Base-by-base conservation (phyloP, 352 stramenopile species). In the Globisporangium takayamanum region DNA sequence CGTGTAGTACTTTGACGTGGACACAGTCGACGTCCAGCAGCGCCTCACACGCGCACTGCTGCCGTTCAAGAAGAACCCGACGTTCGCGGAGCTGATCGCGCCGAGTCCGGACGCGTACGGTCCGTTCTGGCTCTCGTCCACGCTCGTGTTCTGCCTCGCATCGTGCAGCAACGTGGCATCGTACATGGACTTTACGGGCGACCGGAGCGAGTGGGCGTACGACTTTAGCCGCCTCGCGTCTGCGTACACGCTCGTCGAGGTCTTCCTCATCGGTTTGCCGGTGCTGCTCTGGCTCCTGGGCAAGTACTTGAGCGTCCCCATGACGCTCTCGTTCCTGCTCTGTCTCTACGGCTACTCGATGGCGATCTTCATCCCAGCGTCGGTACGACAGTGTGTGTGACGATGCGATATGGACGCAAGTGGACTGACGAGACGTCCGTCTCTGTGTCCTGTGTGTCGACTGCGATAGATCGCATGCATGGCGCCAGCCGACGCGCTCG, bases 261-360 rank as follows among this genome's bases (percentile, higher is more conserved):
- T 81, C 30, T 94, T 91, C 36, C 67, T 92, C 22, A 39, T 94
- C 10, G 83, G 78, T 2, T 55, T 94, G 18, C 85, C 85, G 20
- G 67, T 89, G 44, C 50, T 92, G 6, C 71, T 93, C n/a, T 94
- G 85, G 85, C 57, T 87, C 14, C 68, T 84, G 37, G 81, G 81
- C 44, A 92, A 92, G 60, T 94, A 94, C 57, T 72, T 88, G 28
- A 70, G 78, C 57, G 64, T 92, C 33, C 80, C 83, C 7, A 78
- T 94, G 73, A 68, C 78, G 51, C 65, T 94, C 44, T 87, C 85
- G 55, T 93, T 88, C 64, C 74, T 94, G 18, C 62, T 94, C 22
- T 94, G 85, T 66, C 68, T 93, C 5, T 94, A 94, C 50, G 85
- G 85, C 14, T 95, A 95, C 68, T 93, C 83, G 20, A 84, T 80